phyloP scores from a whole-genome alignment of 2,329 filamentous ascomycete genomes.

The Pseudogymnoascus sp. region DNA sequence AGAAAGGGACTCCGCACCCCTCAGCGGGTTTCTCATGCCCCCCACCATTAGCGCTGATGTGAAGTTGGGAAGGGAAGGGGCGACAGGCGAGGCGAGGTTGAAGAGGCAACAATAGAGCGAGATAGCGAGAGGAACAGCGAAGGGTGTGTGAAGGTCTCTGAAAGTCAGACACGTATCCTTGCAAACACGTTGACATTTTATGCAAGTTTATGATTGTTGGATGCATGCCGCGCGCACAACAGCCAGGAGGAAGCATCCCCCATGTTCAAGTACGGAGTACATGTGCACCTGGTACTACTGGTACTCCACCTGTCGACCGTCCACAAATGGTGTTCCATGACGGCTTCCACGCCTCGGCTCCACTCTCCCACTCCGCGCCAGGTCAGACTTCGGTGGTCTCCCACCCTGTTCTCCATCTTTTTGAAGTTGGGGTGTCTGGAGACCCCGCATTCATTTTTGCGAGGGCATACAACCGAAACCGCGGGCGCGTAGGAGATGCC shows the following conservation, averaged over 20 bases:
- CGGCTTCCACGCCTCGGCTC: constrained; percentile 2
- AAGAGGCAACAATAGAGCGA: not conserved
- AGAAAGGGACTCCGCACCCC: not conserved
- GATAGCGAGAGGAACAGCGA: not conserved
- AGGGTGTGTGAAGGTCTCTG: not conserved
- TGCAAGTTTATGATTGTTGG: not conserved
- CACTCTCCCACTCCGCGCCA: constrained; percentile 4
- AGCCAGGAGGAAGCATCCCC: not conserved
- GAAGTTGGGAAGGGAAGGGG: not conserved
- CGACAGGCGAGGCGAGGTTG: not conserved
- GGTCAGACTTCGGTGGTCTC: not conserved
- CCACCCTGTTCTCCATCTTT: constrained; percentile 4
- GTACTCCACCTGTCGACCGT: not conserved
- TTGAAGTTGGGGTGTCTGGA: constrained; percentile 1
- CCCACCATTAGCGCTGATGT: constrained; percentile 6
- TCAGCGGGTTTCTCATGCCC: not conserved
- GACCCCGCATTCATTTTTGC: not conserved
- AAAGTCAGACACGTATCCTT: constrained; percentile 4
- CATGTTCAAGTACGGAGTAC: not conserved
- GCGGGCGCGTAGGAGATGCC: not conserved
- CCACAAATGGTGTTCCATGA: constrained; percentile 1
- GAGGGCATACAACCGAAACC: constrained; percentile 7
- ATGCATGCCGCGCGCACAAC: not conserved
- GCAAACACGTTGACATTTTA: constrained; percentile 5
- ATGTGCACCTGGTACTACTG: not conserved